Evolutionary conservation across 148 eudicot genomes (phyloP), one percentile per base, ranked within the genome.

Genomic region (Polygonum maritimum): DNA sequence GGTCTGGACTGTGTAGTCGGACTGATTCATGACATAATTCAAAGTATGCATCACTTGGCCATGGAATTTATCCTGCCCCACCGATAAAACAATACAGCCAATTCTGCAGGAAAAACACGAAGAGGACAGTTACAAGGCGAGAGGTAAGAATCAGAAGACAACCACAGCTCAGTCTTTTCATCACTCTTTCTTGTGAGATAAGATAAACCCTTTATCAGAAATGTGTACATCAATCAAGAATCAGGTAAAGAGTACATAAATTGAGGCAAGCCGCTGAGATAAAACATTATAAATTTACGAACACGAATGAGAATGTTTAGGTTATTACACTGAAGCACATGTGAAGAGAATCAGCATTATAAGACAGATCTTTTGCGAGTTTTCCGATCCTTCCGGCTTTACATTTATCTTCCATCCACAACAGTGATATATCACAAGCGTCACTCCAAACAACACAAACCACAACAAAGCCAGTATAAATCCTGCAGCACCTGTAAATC

Each of bases 401-500:
- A 89, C 76, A 71, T 77, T 85, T 81, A 95, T 83, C 73, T 83
- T 87, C 92, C 97, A 89, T 76, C 91, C 87, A 81, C 89, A 89
- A 82, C 86, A 89, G 74, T 89, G 85, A 79, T 89, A 89, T 71
- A 87, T 85, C 79, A 84, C 67, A 38, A 95, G 88, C 60, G 89
- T 88, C 75, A 87, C 73, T 33, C 98, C 96, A 75, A 95, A 95
- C 60, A 82, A 84, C 57, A 91, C 41, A 70, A 91, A 83, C 98
- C 98, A 95, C 35, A 92, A 36, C 14, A 82, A 75, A 60, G 97
- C 86, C 75, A 95, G 81, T 75, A 85, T 81, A 76, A 88, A 88
- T 65, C 89, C 96, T 78, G 87, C 79, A 76, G 87, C 89, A 79
- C 97, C 98, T 75, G 98, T 95, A 85, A 89, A 92, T 72, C 92